Conservation (phyloP, 2,329 filamentous ascomycete genomes). For the Sarocladium kiliense region DNA sequence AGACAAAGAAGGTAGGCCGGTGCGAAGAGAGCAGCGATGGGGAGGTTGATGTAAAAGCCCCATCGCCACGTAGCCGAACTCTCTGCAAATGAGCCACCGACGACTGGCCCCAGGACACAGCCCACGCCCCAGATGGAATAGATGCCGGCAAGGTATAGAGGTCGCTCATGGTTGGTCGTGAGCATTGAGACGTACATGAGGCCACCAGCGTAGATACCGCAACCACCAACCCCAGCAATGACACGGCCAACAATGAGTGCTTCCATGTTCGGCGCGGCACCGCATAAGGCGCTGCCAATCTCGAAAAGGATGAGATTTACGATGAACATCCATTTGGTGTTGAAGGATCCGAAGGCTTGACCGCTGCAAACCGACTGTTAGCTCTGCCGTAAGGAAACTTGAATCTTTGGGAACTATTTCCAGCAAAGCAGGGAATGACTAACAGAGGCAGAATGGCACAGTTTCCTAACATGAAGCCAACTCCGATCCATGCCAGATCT, state of each 20-base stretch:
- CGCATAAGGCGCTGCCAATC: conserved; percentile 30
- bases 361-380: conserved; percentile 11
- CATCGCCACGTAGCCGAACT: conserved; percentile 34
- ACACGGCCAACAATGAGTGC: conserved; percentile 40
- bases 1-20: conserved; percentile 25
- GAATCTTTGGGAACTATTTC: too few relatives aligned
- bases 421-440: neutral
- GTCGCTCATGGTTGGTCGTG: neutral
- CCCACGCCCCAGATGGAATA: conserved; percentile 34
- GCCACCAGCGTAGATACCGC: conserved; percentile 30
- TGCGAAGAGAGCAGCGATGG: conserved; percentile 32
- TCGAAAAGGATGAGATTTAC: conserved; percentile 19
- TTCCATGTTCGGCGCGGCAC: conserved; percentile 36
- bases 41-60: conserved; percentile 41
- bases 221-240: conserved; percentile 35
- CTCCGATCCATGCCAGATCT: neutral
- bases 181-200: neutral
- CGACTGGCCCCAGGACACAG: conserved; percentile 40
- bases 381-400: too few relatives aligned
- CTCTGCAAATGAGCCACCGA: conserved; percentile 37
- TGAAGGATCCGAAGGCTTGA: conserved; percentile 40
- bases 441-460: neutral
- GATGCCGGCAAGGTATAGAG: neutral
- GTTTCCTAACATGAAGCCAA: neutral
- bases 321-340: conserved; percentile 36